Evolutionary conservation across 495 filamentous ascomycete species (phyloP).

Genomic region (Neurospora hispaniola): DNA sequence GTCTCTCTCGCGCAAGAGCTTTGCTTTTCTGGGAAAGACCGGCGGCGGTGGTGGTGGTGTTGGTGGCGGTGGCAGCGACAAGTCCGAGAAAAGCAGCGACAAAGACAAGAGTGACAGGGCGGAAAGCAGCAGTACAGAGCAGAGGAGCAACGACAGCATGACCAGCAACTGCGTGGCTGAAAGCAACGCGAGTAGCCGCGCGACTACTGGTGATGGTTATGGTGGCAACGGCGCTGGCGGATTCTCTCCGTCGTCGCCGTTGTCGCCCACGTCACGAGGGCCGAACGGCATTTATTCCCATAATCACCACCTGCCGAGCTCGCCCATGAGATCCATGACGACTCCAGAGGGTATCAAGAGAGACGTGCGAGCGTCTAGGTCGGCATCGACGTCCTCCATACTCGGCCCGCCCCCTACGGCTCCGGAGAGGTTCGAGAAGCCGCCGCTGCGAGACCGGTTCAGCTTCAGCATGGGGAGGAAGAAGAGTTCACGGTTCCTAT

Average conservation of each 20-base stretch:
- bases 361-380: constrained; percentile 1
- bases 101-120: constrained; percentile 18
- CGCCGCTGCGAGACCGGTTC: constrained; percentile 39
- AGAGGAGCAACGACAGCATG: constrained; percentile 6
- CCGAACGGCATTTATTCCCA: neutral
- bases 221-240: neutral
- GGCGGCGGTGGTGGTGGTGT: neutral
- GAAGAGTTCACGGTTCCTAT: constrained; percentile 41
- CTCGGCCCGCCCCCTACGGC: neutral
- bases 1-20: constrained; percentile 39
- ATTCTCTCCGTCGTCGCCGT: neutral
- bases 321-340: constrained; percentile 3
- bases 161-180: constrained; percentile 4
- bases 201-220: neutral
- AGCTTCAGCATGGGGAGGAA: constrained; percentile 49
- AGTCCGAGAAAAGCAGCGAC: constrained; percentile 20
- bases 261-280: neutral
- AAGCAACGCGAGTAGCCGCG: neutral
- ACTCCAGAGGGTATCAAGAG: constrained; percentile 3
- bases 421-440: constrained; percentile 4
- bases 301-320: constrained; percentile 4
- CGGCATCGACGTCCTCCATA: neutral
- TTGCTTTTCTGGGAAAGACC: constrained; percentile 31
- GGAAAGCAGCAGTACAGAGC: constrained; percentile 6
- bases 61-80: constrained; percentile 12